These are phyloP conservation scores for Paracamarosporium sp. DNA, from an alignment of 2,329 filamentous ascomycete species.

Conservation along the genomic window DNA sequence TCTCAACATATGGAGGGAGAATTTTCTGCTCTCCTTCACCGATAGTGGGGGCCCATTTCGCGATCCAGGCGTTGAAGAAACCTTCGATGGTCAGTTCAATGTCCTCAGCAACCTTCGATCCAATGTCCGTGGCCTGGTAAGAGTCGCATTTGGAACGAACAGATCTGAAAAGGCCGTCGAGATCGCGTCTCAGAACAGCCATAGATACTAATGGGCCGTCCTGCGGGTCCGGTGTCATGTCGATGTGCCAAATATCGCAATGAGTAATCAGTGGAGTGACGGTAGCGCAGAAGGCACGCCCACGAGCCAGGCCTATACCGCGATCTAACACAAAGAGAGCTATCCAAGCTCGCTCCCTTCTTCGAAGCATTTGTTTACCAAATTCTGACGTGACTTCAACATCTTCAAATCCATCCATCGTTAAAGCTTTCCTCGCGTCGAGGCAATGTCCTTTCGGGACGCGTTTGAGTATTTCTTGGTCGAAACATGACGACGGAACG, in stretches of 20 bases:
- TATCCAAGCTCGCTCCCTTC: constrained; percentile 74
- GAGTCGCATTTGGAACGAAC: constrained; percentile 67
- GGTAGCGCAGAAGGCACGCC: constrained; percentile 72
- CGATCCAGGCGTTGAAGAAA: constrained; percentile 71
- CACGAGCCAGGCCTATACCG: constrained; percentile 74
- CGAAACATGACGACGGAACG: constrained; percentile 59
- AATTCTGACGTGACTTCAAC: constrained; percentile 66
- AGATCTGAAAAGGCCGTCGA: constrained; percentile 65
- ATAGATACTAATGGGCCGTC: constrained; percentile 77
- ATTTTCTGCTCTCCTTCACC: constrained; percentile 50
- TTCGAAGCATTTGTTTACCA: constrained; percentile 67
- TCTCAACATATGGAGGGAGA: constrained; percentile 76
- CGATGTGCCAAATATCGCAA: constrained; percentile 73
- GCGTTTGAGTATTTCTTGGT: constrained; percentile 53
- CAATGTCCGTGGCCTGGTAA: constrained; percentile 59
- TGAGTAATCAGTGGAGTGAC: constrained; percentile 69
- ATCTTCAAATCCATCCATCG: constrained; percentile 71
- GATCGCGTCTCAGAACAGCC: constrained; percentile 70
- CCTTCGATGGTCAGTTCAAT: constrained; percentile 62
- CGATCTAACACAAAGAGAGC: constrained; percentile 75
- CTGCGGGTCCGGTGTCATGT: constrained; percentile 67
- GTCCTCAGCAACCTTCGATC: constrained; percentile 57
- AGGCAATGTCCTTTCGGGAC: constrained; percentile 72
- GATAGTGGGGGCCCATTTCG: constrained; percentile 58
- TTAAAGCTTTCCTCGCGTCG: constrained; percentile 69